Percentiles rank a stretch among this genome's conserved stretches.
Evolutionary conservation across 345 rosid genomes (phyloP).

Genomic region (Streptanthus diversifolius): DNA sequence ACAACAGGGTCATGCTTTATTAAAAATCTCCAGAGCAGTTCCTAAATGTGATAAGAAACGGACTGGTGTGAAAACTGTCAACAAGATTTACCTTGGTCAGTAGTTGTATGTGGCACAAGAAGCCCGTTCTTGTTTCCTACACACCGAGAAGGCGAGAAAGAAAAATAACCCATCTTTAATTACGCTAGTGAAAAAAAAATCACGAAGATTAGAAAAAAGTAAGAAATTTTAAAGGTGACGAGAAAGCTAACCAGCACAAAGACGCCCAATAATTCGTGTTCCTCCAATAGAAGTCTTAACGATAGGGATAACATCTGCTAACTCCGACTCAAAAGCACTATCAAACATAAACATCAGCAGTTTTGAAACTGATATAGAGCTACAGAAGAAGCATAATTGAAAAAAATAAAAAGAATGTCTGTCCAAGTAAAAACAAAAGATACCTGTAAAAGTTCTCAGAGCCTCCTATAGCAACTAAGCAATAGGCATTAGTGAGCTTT

Average conservation of each 20-base stretch:
- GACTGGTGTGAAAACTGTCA: not conserved
- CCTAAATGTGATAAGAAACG: not conserved
- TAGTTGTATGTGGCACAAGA: slow-evolving; percentile 89
- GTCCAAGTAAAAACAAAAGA: not conserved
- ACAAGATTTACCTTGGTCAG: slow-evolving; percentile 72
- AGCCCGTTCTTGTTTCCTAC: slow-evolving; percentile 94
- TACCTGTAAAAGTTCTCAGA: slow-evolving; percentile 74
- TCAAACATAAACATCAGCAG: not conserved
- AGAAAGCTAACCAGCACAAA: slow-evolving; percentile 64
- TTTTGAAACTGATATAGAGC: not conserved
- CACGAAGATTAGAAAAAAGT: not conserved
- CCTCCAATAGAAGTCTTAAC: slow-evolving; percentile 86
- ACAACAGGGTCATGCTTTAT: not conserved
- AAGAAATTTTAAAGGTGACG: not conserved
- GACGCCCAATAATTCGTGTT: slow-evolving; percentile 79
- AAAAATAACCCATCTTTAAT: not conserved
- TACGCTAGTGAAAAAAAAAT: not conserved
- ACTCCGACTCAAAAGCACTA: slow-evolving; percentile 81
- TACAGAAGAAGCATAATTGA: not conserved
- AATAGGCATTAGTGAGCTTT: slow-evolving; percentile 83
- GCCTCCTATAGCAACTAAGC: slow-evolving; percentile 83
- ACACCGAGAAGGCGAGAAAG: not conserved
- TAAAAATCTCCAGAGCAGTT: not conserved
- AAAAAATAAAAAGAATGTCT: not conserved
- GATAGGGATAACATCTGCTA: slow-evolving; percentile 80